Conservation (phyloP, 2,329 filamentous ascomycete species). For the Calonectria pauciramosa region DNA sequence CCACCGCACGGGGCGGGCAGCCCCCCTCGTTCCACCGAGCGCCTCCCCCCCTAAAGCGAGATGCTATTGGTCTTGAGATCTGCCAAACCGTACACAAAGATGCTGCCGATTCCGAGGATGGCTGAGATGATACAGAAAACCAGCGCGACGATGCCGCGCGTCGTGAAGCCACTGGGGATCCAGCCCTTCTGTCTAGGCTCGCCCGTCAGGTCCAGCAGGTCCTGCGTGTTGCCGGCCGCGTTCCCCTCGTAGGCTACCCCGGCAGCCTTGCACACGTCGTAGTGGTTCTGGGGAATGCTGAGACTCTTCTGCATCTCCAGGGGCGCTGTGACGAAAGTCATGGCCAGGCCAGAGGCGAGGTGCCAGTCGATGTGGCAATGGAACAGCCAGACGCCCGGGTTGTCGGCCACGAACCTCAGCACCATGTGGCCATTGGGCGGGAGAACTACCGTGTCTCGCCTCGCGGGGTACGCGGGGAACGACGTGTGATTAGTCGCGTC, state of each 20-base stretch:
- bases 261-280: slow-evolving; percentile 68
- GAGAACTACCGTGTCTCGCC: slow-evolving; percentile 77
- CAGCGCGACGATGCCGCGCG: slow-evolving; percentile 80
- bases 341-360: slow-evolving; percentile 73
- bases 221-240: slow-evolving; percentile 77
- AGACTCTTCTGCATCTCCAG: slow-evolving; percentile 71
- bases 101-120: slow-evolving; percentile 66
- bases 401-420: slow-evolving; percentile 75
- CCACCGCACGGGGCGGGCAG: not conserved
- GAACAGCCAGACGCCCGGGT: slow-evolving; percentile 79
- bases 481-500: slow-evolving; percentile 51
- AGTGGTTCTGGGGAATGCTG: slow-evolving; percentile 71
- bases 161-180: slow-evolving; percentile 76
- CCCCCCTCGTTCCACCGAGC: not conserved
- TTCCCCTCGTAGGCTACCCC: slow-evolving; percentile 73
- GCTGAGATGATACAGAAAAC: slow-evolving; percentile 80
- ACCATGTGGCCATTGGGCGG: slow-evolving; percentile 77
- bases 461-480: slow-evolving; percentile 71
- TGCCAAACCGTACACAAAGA: slow-evolving; percentile 29
- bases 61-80: slow-evolving; percentile 5
- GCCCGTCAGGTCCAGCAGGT: slow-evolving; percentile 74
- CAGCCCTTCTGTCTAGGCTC: slow-evolving; percentile 67
- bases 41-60: not conserved
- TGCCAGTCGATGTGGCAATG: slow-evolving; percentile 90
- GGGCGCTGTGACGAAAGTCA: slow-evolving; percentile 75